Base-by-base conservation (phyloP, 345 rosid genomes). In the Garcia nutans region DNA sequence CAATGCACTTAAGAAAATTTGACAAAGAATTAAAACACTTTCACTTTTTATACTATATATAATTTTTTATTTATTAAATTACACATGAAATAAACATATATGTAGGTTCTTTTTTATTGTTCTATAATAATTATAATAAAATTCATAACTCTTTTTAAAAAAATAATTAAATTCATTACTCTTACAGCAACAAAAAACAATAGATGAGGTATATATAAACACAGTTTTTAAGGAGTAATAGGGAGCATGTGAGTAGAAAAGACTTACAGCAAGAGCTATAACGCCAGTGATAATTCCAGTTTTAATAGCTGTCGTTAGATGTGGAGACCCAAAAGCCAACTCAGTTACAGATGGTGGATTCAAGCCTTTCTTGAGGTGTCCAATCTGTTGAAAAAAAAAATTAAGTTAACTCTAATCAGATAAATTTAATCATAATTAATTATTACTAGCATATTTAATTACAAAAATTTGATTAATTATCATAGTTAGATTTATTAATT, bases 201-300 rank as follows among this genome's bases (percentile, higher is more conserved):
- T 37, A 37, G 7, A 37, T 37, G 41, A 37, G 41, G 41, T 37
- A 6, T 37, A 5, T 3, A 6, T 33, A 33, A 33, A 3, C 41
- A 37, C 3, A 37, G 41, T 37, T 6, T 2, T 37, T 37, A 0
- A 37, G 7, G 20, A 3, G 15, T 55, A 20, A 3, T 12, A 61
- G 54, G 16, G 17, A 59, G 66, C 75, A 59, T 59, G 65, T 9
- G 57, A 59, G 26, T 24, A 49, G 64, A 28, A 10, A 20, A 56
- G 24, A 71, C 85, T 88, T 82, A 93, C 99, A 42, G 99, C 97
- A 22, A 95, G 97, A 67, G 91, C 90, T 28, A 95, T 89, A 79
- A 87, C 24, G 22, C 99, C 99, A 17, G 90, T 89, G 81, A 93
- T 65, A 66, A 91, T 68, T 64, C 98, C 99, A 26, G 96, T 87